Evolutionary conservation across 805 yeast genomes (phyloP).

Genomic region (Jamesozyma rosinii): DNA sequence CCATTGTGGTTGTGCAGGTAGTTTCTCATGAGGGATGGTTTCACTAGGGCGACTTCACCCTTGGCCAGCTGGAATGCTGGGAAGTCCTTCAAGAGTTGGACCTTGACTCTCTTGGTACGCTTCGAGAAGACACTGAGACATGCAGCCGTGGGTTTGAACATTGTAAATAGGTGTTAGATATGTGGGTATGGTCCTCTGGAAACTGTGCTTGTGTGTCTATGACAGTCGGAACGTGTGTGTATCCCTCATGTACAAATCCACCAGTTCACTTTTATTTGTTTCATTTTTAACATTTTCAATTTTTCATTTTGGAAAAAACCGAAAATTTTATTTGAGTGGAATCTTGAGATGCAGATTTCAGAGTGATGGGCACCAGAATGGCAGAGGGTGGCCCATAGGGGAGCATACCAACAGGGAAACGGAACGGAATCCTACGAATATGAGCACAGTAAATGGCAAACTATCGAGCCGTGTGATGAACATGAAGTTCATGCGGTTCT

Average conservation of each 20-base stretch:
- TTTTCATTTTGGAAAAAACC: background rate
- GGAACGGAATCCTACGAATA: background rate
- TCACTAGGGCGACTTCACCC: conserved; percentile 69
- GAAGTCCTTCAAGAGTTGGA: conserved; percentile 66
- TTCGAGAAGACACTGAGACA: conserved; percentile 41
- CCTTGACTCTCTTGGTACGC: conserved; percentile 48
- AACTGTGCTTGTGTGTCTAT: no score
- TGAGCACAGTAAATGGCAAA: conserved; percentile 26
- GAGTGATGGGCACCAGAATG: no score
- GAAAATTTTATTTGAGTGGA: background rate
- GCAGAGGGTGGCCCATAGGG: no score
- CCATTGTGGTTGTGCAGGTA: conserved; percentile 60
- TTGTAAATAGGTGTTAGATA: no score
- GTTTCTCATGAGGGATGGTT: conserved; percentile 78
- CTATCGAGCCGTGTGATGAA: conserved; percentile 66
- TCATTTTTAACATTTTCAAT: background rate
- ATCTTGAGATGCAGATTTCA: no score
- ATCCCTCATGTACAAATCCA: no score
- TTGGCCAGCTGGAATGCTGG: conserved; percentile 47
- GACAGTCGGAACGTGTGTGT: no score
- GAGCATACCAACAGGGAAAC: background rate
- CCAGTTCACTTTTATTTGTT: background rate
- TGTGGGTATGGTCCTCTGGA: no score
- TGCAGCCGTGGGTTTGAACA: conserved; percentile 29
- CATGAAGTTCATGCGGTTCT: conserved; percentile 67